Evolutionary conservation across 2,329 filamentous ascomycete species (phyloP).

Genomic region (Chaetomium globosum): DNA sequence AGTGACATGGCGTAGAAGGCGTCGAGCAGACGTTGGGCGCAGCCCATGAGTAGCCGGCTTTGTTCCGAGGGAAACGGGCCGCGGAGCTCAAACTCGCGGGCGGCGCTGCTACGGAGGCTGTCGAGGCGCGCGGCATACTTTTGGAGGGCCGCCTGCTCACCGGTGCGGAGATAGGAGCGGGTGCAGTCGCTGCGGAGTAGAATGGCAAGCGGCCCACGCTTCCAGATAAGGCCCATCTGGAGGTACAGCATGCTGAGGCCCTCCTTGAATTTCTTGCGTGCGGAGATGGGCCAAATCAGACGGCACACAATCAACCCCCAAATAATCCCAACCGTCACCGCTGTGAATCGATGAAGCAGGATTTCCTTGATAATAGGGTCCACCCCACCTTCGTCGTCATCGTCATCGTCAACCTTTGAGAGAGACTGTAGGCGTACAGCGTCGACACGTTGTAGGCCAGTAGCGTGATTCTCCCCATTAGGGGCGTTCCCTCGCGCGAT

Average conservation of each 20-base stretch:
- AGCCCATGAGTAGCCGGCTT: conserved; percentile 73
- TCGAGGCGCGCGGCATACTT: conserved; percentile 77
- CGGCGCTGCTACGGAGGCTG: conserved; percentile 69
- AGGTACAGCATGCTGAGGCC: conserved; percentile 90
- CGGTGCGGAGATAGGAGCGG: conserved; percentile 78
- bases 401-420: conserved; percentile 75
- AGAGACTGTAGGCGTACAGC: conserved; percentile 89
- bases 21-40: conserved; percentile 83
- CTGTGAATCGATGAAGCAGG: conserved; percentile 80
- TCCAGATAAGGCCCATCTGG: conserved; percentile 95
- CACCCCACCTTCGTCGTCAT: conserved; percentile 85
- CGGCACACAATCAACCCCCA: conserved; percentile 93
- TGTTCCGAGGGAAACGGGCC: conserved; percentile 80
- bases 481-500: conserved; percentile 81
- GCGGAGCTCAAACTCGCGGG: conserved; percentile 84
- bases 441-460: conserved; percentile 95
- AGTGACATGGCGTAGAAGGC: conserved; percentile 96
- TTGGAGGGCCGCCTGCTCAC: conserved; percentile 84
- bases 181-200: conserved; percentile 63
- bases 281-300: conserved; percentile 91
- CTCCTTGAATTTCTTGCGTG: conserved; percentile 82
- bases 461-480: conserved; percentile 88
- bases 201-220: conserved; percentile 80
- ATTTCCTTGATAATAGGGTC: conserved; percentile 87
- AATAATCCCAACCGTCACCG: conserved; percentile 81